Percentiles rank a stretch among this genome's conserved stretches.
Evolutionary conservation across 257 asterid species (phyloP).

Genomic region (Nicotiana sylvestris): DNA sequence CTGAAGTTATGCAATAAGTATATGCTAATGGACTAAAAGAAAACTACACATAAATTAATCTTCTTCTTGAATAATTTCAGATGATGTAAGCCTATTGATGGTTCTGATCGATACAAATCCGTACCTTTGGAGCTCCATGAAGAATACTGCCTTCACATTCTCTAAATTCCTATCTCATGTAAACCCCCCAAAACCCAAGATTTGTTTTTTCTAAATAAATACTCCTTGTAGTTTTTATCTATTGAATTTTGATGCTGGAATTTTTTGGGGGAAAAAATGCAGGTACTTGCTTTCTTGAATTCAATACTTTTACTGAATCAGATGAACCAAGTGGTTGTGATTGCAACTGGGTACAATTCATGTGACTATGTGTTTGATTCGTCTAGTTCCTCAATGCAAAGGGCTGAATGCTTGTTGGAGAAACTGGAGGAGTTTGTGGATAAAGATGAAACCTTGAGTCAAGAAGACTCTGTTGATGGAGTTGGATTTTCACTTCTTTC

Average conservation of each 20-base stretch:
- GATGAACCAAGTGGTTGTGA: slow-evolving; percentile 79
- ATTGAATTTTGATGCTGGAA: neutral
- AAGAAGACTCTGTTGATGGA: slow-evolving; percentile 54
- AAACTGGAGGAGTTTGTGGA: slow-evolving; percentile 71
- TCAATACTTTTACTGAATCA: slow-evolving; percentile 67
- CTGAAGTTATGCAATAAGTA: neutral
- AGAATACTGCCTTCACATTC: slow-evolving; percentile 45
- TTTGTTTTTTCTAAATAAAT: neutral
- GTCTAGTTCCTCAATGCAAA: slow-evolving; percentile 39
- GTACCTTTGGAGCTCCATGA: slow-evolving; percentile 72
- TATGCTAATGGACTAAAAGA: neutral
- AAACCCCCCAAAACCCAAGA: slow-evolving; percentile 11
- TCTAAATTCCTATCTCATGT: slow-evolving; percentile 75
- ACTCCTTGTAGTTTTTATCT: neutral
- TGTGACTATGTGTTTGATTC: slow-evolving; percentile 75
- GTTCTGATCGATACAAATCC: slow-evolving; percentile 79
- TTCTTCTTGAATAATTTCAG: slow-evolving; percentile 29
- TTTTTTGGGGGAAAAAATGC: neutral
- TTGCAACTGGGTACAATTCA: slow-evolving; percentile 74
- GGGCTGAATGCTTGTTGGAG: slow-evolving; percentile 67
- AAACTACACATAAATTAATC: neutral
- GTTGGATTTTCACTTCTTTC: slow-evolving; percentile 75
- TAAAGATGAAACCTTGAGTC: slow-evolving; percentile 55
- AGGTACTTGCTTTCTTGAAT: slow-evolving; percentile 84
- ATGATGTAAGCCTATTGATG: slow-evolving; percentile 85